phyloP scores from a whole-genome alignment of 2,329 filamentous ascomycete genomes.

The Xylariaceae sp. region DNA sequence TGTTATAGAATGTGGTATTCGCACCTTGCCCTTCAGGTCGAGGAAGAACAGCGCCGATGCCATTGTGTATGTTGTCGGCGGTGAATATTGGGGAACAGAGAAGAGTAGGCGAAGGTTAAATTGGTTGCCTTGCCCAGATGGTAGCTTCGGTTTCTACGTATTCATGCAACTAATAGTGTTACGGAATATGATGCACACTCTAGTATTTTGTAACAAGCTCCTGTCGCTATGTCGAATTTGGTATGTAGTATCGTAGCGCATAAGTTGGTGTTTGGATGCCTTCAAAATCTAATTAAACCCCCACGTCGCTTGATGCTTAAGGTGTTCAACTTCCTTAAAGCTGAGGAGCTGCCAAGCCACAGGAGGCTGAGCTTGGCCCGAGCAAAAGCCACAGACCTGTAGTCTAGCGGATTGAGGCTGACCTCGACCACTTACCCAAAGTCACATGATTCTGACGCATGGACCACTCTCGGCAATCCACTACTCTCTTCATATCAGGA shows the following conservation, averaged over 20 bases:
- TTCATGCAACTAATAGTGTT: slow-evolving; percentile 17
- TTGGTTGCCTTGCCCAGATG: slow-evolving; percentile 42
- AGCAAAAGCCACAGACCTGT: neutral
- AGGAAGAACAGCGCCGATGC: slow-evolving; percentile 98
- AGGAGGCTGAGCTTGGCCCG: neutral
- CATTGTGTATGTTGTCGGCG: slow-evolving; percentile 64
- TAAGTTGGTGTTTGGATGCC: slow-evolving; percentile 14
- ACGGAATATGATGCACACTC: slow-evolving; percentile 10
- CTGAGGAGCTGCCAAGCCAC: slow-evolving; percentile 24
- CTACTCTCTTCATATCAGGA: slow-evolving; percentile 23
- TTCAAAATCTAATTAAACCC: slow-evolving; percentile 22
- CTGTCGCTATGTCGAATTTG: too few species aligned
- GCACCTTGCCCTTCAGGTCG: slow-evolving; percentile 98
- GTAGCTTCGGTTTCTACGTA: slow-evolving; percentile 21
- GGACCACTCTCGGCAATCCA: slow-evolving; percentile 23
- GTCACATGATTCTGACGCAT: slow-evolving; percentile 35
- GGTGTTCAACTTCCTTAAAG: slow-evolving; percentile 1
- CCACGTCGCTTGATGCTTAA: slow-evolving; percentile 30
- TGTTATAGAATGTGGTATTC: slow-evolving; percentile 27
- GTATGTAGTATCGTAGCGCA: slow-evolving; percentile 16
- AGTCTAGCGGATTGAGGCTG: too few species aligned
- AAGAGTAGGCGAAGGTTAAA: slow-evolving; percentile 38
- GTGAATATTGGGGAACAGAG: slow-evolving; percentile 34
- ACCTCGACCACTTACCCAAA: too few species aligned
- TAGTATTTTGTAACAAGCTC: slow-evolving; percentile 6